Evolutionary conservation across 257 asterid species (phyloP).

Genomic region (Petunia secreta): DNA sequence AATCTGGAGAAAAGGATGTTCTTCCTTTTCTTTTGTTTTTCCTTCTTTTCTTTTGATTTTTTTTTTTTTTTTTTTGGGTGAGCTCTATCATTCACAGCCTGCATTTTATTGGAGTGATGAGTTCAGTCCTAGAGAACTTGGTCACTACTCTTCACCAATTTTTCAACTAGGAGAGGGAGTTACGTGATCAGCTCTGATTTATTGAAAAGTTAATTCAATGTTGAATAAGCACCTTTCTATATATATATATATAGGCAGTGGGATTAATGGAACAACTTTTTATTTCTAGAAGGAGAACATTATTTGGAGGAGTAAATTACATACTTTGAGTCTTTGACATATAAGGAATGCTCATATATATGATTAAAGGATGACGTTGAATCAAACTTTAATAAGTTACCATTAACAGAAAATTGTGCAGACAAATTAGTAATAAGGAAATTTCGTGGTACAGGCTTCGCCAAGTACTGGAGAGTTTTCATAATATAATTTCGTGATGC

Average conservation of each 20-base stretch:
- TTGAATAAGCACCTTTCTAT: neutral
- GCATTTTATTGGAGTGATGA: neutral
- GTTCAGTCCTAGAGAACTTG: slow-evolving; percentile 5
- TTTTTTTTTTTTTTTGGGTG: neutral
- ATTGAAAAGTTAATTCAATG: neutral
- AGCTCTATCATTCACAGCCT: neutral
- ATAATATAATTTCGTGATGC: too few relatives aligned
- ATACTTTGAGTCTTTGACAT: neutral
- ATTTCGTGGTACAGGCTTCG: too few relatives aligned
- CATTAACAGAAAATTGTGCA: too few relatives aligned
- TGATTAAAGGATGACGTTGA: too few relatives aligned
- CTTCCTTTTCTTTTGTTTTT: neutral
- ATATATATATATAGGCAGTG: neutral
- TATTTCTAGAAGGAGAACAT: neutral
- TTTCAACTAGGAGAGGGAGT: neutral
- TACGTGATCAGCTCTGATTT: neutral
- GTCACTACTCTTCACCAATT: neutral
- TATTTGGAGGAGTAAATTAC: too few relatives aligned
- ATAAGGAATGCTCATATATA: neutral
- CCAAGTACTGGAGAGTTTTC: too few relatives aligned
- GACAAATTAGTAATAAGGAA: too few relatives aligned
- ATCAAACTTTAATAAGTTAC: too few relatives aligned
- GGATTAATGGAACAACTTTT: neutral
- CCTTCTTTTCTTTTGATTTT: neutral
- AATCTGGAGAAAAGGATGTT: neutral